Conservation (phyloP, 495 filamentous ascomycete genomes). For the Neurospora africana region DNA sequence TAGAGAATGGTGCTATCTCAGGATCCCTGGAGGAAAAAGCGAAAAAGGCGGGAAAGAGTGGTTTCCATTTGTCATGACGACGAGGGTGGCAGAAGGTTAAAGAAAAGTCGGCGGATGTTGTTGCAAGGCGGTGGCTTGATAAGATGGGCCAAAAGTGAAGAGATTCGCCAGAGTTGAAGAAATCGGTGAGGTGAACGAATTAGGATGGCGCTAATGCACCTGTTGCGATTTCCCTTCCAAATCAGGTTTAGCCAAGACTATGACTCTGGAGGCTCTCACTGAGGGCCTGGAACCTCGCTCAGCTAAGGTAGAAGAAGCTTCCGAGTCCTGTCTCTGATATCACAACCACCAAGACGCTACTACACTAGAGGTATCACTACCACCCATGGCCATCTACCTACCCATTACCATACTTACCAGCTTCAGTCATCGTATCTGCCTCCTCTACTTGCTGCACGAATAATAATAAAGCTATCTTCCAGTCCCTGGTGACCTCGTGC, state of each 20-base stretch:
- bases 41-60: background rate
- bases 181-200: background rate
- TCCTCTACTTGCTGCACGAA: background rate
- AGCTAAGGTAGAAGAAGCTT: background rate
- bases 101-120: background rate
- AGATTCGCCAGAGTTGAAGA: background rate
- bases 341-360: background rate
- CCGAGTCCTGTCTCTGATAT: background rate
- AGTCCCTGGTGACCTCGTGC: background rate
- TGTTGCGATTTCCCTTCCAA: background rate
- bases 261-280: background rate
- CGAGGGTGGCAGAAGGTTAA: background rate
- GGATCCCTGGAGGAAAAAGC: background rate
- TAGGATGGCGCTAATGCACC: background rate
- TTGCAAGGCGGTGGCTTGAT: background rate
- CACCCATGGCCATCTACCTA: background rate
- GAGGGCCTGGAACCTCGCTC: background rate
- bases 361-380: background rate
- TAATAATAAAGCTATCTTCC: background rate
- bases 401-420: background rate
- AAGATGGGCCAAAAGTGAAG: background rate
- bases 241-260: background rate
- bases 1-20: background rate
- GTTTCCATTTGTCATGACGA: background rate
- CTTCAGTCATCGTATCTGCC: background rate